Evolutionary conservation across 139 green algal genomes (phyloP).

Genomic region (Picocystis salinarum): DNA sequence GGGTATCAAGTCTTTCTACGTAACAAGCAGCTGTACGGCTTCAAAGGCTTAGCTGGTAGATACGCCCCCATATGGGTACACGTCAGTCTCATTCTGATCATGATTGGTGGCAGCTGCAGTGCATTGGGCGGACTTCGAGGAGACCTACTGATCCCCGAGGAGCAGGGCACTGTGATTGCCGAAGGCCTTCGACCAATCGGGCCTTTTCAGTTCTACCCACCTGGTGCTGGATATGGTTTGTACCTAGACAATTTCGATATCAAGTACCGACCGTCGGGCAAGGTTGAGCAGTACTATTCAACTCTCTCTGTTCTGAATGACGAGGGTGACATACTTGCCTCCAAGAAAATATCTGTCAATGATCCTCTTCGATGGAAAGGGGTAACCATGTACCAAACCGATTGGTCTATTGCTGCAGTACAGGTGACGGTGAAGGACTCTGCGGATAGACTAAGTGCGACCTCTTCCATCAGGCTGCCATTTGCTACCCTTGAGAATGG

Average conservation of each 20-base stretch:
- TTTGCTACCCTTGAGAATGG: not conserved
- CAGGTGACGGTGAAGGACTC: constrained; percentile 31
- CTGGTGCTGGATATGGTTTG: constrained; percentile 25
- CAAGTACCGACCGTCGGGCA: constrained; percentile 71
- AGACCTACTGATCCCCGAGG: constrained; percentile 47
- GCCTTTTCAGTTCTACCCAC: constrained; percentile 6
- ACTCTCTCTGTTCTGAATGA: constrained; percentile 45
- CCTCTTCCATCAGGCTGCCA: constrained; percentile 8
- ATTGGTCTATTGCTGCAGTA: constrained; percentile 75
- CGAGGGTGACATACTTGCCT: not conserved
- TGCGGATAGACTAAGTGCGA: too few species aligned
- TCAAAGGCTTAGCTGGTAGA: constrained; percentile 83
- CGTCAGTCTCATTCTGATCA: constrained; percentile 60
- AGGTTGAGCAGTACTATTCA: constrained; percentile 75
- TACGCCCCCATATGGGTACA: constrained; percentile 93
- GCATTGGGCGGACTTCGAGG: constrained; percentile 59
- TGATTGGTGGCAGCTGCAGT: constrained; percentile 50
- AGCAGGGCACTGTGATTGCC: constrained; percentile 2
- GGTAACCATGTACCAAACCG: constrained; percentile 82
- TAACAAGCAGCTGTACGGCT: constrained; percentile 68
- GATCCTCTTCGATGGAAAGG: constrained; percentile 65
- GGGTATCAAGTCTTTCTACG: constrained; percentile 83
- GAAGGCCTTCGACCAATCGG: constrained; percentile 3
- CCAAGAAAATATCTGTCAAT: constrained; percentile 80
- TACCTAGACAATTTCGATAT: constrained; percentile 80